Conservation (phyloP, 2,329 filamentous ascomycete species). For the Ophiostoma populinum region DNA sequence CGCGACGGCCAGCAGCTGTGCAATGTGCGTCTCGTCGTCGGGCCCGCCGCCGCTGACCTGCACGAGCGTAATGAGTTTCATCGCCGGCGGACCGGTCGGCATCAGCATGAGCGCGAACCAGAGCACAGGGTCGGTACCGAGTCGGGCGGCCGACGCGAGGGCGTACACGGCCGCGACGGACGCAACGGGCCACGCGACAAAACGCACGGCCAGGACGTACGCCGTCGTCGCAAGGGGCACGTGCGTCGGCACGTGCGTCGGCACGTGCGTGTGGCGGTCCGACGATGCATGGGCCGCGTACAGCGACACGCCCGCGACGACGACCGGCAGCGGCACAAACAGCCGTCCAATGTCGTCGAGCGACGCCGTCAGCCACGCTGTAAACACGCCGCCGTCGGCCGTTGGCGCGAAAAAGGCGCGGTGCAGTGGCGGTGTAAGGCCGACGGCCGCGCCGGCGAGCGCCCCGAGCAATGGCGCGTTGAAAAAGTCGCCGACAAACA, state of each 20-base stretch:
- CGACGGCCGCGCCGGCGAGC: slow-evolving; percentile 38
- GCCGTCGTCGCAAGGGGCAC: slow-evolving; percentile 30
- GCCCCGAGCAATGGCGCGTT: slow-evolving; percentile 47
- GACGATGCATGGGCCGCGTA: no score
- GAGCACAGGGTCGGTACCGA: slow-evolving; percentile 42
- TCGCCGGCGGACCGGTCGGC: slow-evolving; percentile 28
- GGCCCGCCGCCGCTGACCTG: slow-evolving; percentile 24
- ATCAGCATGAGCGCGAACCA: slow-evolving; percentile 41
- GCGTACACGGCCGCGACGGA: slow-evolving; percentile 37
- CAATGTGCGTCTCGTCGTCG: slow-evolving; percentile 24
- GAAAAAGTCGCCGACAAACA: slow-evolving; percentile 29
- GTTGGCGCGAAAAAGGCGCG: slow-evolving; percentile 41
- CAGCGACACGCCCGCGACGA: slow-evolving; percentile 50
- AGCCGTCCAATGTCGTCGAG: slow-evolving; percentile 44
- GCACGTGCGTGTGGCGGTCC: no score
- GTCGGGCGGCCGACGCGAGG: slow-evolving; percentile 29
- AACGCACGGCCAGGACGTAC: slow-evolving; percentile 36
- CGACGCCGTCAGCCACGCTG: slow-evolving; percentile 46
- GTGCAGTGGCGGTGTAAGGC: slow-evolving; percentile 41
- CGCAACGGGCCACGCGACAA: slow-evolving; percentile 41
- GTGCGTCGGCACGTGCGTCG: no score
- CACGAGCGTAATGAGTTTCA: slow-evolving; percentile 28
- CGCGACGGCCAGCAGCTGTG: slow-evolving; percentile 23
- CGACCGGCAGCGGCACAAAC: slow-evolving; percentile 47
- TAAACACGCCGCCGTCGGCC: slow-evolving; percentile 43